Base-by-base conservation (phyloP, 1,284 basidiomycete species). In the Cryptococcus depauperatus region DNA sequence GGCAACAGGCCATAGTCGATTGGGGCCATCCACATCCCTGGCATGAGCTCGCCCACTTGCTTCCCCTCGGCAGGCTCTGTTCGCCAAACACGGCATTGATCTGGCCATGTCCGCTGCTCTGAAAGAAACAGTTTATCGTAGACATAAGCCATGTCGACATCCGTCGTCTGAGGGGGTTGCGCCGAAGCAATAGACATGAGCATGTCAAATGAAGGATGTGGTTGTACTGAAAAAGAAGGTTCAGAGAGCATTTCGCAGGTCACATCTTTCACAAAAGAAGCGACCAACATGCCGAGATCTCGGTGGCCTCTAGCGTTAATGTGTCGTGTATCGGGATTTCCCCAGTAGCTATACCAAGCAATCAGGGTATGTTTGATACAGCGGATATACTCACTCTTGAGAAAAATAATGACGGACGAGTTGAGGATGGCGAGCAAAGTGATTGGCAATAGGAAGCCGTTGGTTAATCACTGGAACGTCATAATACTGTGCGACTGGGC, bases 391-490 rank as follows among this genome's bases (percentile, higher is more conserved):
- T 51, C 45, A 69, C 64, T 66, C 58, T 39, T 50, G 46, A 13
- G 68, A 51, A 50, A 69, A 71, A 51, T 68, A 71, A 10, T 59
- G 61, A 16, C 55, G 46, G 2, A 69, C 46, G 1, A 71, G 56
- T 39, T 68, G 50, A 9, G 68, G 64, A 46, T 66, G 64, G n/a
- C 63, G 58, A 23, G 58, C 65, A 45, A 70, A 67, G 47, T 71
- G 68, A 35, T 52, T 58, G 1, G 54, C 68, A 3, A 71, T 53
- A 0, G 68, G 62, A 29, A 61, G 63, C 23, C 69, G 59, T 40
- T 69, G 62, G 37, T 64, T 67, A 46, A 70, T 57, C 16, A 70
- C 62, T 1, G 67, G 65, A 1, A 68, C 64, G 41, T 69, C 68
- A 45, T 66, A 71, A 47, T 67, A 71, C 37, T 69, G 58, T 1